Conservation (phyloP, 2,329 filamentous ascomycete genomes). For the Zasmidium citrigriseum region DNA sequence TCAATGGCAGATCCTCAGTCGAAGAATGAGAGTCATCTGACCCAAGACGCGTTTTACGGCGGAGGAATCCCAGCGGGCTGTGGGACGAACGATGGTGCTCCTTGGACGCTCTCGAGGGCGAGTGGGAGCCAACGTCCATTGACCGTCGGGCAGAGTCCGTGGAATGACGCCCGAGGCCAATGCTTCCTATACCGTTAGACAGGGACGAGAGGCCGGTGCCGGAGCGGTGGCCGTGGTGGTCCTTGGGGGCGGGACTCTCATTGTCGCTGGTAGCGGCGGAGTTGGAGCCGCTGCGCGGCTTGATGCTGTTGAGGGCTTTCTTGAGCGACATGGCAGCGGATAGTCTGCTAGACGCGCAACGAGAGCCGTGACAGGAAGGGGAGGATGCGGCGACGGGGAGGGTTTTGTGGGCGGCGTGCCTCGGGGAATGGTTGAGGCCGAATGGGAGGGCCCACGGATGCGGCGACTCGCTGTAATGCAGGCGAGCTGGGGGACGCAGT, state of each 20-base stretch:
- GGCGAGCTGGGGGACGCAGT: neutral
- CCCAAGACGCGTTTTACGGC: slow-evolving; percentile 31
- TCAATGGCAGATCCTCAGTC: slow-evolving; percentile 44
- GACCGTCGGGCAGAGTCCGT: slow-evolving; percentile 18
- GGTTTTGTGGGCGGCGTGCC: neutral
- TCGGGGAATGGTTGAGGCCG: neutral
- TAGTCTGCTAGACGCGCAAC: neutral
- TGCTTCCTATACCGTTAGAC: slow-evolving; percentile 24
- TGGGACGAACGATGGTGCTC: slow-evolving; percentile 33
- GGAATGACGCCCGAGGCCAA: slow-evolving; percentile 17
- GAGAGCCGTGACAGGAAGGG: neutral
- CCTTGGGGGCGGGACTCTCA: slow-evolving; percentile 17
- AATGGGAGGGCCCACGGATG: neutral
- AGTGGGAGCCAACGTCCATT: slow-evolving; percentile 19
- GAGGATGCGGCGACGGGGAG: neutral
- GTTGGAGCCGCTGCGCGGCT: slow-evolving; percentile 35
- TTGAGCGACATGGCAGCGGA: slow-evolving; percentile 41
- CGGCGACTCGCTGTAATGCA: neutral
- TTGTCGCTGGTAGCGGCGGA: slow-evolving; percentile 23
- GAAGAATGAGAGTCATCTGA: slow-evolving; percentile 37
- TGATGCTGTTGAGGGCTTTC: slow-evolving; percentile 48
- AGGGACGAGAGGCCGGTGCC: slow-evolving; percentile 28
- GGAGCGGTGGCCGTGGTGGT: slow-evolving; percentile 9
- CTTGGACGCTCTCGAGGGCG: slow-evolving; percentile 24
- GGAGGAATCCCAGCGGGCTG: slow-evolving; percentile 36